These are phyloP conservation scores for Trichosporon ovoides DNA, from an alignment of 1,284 basidiomycete genomes.

Conservation along the genomic window DNA sequence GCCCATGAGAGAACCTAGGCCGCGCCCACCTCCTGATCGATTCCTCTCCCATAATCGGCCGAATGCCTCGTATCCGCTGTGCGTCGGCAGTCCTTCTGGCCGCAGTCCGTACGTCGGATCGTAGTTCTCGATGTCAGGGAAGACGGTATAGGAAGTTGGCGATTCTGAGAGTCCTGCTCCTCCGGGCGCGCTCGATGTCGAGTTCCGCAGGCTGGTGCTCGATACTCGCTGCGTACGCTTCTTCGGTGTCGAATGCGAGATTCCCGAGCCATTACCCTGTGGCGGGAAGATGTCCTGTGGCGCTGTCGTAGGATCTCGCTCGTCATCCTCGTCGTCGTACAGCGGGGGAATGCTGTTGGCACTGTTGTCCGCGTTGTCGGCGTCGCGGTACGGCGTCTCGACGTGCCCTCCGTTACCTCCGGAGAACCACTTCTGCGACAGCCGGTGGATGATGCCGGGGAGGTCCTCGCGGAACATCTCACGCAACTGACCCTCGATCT, in stretches of 20 bases:
- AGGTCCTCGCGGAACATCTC: constrained; percentile 98
- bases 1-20: constrained; percentile 44
- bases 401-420: constrained; percentile 43
- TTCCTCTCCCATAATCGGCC: constrained; percentile 57
- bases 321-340: constrained; percentile 54
- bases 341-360: constrained; percentile 43
- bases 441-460: constrained; percentile 91
- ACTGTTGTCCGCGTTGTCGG: constrained; percentile 7
- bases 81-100: constrained; percentile 71
- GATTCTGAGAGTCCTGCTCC: constrained; percentile 38
- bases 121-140: constrained; percentile 81
- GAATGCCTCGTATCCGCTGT: constrained; percentile 47
- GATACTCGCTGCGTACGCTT: neutral
- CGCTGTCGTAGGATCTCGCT: constrained; percentile 22
- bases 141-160: constrained; percentile 53
- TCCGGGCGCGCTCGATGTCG: constrained; percentile 10
- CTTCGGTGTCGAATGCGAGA: neutral
- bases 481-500: constrained; percentile 93
- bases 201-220: neutral
- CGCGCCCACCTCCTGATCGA: constrained; percentile 57
- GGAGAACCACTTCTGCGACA: constrained; percentile 82
- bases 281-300: constrained; percentile 10
- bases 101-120: constrained; percentile 98
- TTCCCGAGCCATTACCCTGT: neutral
- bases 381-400: constrained; percentile 44